Conservation (phyloP, 805 yeast species). For the Cyberlindnera bimundalis region DNA sequence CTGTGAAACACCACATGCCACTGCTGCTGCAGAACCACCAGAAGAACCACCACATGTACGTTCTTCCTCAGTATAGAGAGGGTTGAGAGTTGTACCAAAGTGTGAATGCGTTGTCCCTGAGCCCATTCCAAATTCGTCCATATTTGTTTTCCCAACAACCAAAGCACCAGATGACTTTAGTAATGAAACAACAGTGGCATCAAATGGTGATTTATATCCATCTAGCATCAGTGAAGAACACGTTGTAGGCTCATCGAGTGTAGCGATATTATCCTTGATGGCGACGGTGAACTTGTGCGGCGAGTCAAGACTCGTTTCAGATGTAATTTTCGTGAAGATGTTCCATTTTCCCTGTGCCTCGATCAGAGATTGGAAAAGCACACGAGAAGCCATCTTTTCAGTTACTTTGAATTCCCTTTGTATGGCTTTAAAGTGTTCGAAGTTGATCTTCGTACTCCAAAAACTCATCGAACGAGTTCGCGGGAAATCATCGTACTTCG, state of each 20-base stretch:
- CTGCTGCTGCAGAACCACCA: conserved; percentile 95
- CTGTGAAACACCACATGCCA: conserved; percentile 65
- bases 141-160: conserved; percentile 76
- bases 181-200: conserved; percentile 65
- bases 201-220: conserved; percentile 69
- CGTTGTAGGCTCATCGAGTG: conserved; percentile 65
- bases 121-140: conserved; percentile 99
- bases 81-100: conserved; percentile 59
- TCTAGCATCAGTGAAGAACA: conserved; percentile 68
- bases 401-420: neutral
- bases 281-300: conserved; percentile 30
- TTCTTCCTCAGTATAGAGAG: conserved; percentile 36
- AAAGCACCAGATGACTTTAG: conserved; percentile 51
- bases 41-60: conserved; percentile 85
- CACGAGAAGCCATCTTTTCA: neutral
- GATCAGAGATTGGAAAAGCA: neutral
- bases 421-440: too few relatives aligned
- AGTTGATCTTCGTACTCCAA: too few relatives aligned
- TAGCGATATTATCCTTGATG: conserved; percentile 78
- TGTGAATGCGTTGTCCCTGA: conserved; percentile 55
- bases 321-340: conserved; percentile 38
- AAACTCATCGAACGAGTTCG: too few relatives aligned
- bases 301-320: neutral
- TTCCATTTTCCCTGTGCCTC: conserved; percentile 26
- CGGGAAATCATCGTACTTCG: too few relatives aligned